Conservation (phyloP, 768 basidiomycete genomes). For the Hortiboletus flavorubellus region DNA sequence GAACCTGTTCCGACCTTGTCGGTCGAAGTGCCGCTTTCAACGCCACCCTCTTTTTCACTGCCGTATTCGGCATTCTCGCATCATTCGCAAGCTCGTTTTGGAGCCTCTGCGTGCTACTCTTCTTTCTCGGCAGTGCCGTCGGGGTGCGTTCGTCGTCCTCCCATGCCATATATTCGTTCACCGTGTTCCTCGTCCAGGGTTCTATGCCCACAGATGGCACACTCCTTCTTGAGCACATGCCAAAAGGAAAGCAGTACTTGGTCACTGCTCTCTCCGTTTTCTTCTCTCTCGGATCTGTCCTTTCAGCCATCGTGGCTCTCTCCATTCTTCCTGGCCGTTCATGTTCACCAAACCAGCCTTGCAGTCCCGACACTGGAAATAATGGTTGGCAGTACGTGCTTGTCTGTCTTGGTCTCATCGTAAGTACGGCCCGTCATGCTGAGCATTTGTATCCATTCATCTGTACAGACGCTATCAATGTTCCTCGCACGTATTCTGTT, state of each 20-base stretch:
- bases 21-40: conserved; percentile 93
- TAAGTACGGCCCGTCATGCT: conserved; percentile 42
- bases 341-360: conserved; percentile 50
- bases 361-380: conserved; percentile 69
- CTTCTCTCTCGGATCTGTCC: conserved; percentile 89
- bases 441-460: conserved; percentile 4
- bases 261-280: conserved; percentile 93
- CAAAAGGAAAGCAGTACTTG: conserved; percentile 86
- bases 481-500: conserved; percentile 83
- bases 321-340: conserved; percentile 75
- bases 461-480: conserved; percentile 75
- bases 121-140: conserved; percentile 89
- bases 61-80: conserved; percentile 81
- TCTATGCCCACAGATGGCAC: conserved; percentile 98
- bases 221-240: conserved; percentile 88
- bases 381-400: conserved; percentile 90
- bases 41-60: conserved; percentile 84
- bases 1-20: conserved; percentile 86
- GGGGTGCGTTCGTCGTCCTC: conserved; percentile 56
- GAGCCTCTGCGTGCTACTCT: conserved; percentile 71
- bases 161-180: not conserved
- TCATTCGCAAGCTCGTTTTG: conserved; percentile 69
- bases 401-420: conserved; percentile 71
- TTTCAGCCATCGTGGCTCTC: conserved; percentile 78
- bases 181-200: conserved; percentile 46